Evolutionary conservation across 2,329 filamentous ascomycete genomes (phyloP), one percentile per base, ranked within the genome.

Genomic region (Paracoccidioides lutzii): DNA sequence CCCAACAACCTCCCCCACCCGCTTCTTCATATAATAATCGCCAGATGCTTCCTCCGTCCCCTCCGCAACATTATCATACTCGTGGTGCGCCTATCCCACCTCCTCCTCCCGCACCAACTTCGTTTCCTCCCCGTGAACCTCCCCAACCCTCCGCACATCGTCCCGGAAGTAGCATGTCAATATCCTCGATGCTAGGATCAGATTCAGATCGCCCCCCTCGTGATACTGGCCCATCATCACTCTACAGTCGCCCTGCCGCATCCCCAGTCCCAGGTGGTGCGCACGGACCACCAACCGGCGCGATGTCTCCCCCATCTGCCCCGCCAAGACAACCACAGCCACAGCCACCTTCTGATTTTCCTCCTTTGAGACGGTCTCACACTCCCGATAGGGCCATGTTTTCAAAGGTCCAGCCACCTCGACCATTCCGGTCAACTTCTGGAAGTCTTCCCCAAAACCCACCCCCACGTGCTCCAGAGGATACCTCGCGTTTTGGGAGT

Each of bases 101-200:
- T 56, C 72, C 66, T 55, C 67, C 67, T 56, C 65, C 71, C 33
- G 64, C 72, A 53, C 67, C 69, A 35, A 52, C 58, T 14, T 59
- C 72, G 55, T 66, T 70, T 53, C 71, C 68, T 32, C 72, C 74
- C 58, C 79, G 81, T 65, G 82, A 85, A 60, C 72, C 80, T 50
- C 76, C 80, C 51, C 71, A 73, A 15, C 73, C 54, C 28, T 73
- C 78, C 28, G 69, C 74, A 56, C 75, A 79, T 66, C 76, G 82
- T 57, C 78, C 79, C 10, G 78, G 78, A 53, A 80, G 80, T 64
- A 83, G 81, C 70, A 87, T 87, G 83, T 85, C 84, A 49, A 87
- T 87, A 68, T 85, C 82, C n/a, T 83, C 83, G 46, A 80, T 88
- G 70, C 78, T 87, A 58, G 84, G 83, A 57, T 75, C 74, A 10